Conservation (phyloP, 1,139 yeast species). For the Hyphopichia buzzinii region DNA sequence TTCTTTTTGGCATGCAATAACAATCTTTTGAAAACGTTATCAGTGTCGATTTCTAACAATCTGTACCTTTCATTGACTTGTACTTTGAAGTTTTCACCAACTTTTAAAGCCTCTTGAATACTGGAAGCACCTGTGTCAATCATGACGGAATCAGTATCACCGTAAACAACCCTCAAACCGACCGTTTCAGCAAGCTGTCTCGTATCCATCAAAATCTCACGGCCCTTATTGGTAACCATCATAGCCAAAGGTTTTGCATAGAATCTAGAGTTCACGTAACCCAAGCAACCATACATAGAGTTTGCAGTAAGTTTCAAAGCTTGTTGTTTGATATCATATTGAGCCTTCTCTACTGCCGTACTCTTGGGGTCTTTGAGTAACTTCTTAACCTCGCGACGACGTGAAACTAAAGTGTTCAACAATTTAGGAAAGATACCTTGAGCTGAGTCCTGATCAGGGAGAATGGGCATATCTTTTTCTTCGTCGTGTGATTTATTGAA, state of each 20-base stretch:
- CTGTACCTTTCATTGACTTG: constrained; percentile 87
- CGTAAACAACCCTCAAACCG: constrained; percentile 85
- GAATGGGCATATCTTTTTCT: constrained; percentile 66
- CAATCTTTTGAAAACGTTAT: constrained; percentile 83
- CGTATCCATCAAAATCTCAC: constrained; percentile 93
- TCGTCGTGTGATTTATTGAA: constrained; percentile 46
- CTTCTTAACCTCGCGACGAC: constrained; percentile 92
- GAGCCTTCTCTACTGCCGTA: constrained; percentile 61
- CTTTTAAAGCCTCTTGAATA: constrained; percentile 70
- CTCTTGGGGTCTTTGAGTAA: constrained; percentile 74
- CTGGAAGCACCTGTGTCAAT: constrained; percentile 81
- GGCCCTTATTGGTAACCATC: constrained; percentile 92
- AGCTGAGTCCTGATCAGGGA: constrained; percentile 57
- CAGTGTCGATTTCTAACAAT: constrained; percentile 89
- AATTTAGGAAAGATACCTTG: constrained; percentile 88
- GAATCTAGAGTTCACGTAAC: constrained; percentile 86
- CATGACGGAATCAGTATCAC: constrained; percentile 99
- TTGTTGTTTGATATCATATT: constrained; percentile 93
- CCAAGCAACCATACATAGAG: constrained; percentile 99
- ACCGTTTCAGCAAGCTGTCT: constrained; percentile 86
- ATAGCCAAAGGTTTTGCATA: constrained; percentile 96
- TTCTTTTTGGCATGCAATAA: constrained; percentile 95
- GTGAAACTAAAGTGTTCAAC: constrained; percentile 76
- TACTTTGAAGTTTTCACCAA: constrained; percentile 82
- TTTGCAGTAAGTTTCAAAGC: constrained; percentile 96